Evolutionary conservation across 805 yeast species (phyloP).

Genomic region (Saccharomyces eubayanus): DNA sequence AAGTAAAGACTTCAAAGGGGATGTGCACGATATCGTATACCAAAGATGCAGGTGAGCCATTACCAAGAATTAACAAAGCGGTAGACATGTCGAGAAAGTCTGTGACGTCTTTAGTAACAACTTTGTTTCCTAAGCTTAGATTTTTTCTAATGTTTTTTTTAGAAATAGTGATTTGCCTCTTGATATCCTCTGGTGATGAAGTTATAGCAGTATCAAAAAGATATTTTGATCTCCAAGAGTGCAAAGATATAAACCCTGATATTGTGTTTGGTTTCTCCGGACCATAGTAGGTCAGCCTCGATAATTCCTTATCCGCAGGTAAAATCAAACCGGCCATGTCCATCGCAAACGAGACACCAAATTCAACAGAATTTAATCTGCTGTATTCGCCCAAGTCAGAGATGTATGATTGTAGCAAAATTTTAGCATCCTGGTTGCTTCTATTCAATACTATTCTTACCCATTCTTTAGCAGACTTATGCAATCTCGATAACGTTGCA

Average conservation of each 20-base stretch:
- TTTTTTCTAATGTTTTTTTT: conserved; percentile 16
- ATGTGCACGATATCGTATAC: conserved; percentile 46
- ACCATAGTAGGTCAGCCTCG: conserved; percentile 36
- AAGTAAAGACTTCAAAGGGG: conserved; percentile 63
- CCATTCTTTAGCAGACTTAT: conserved; percentile 61
- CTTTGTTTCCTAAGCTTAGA: conserved; percentile 11
- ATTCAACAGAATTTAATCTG: conserved; percentile 43
- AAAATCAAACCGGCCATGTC: conserved; percentile 74
- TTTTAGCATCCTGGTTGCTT: conserved; percentile 66
- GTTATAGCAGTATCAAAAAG: conserved; percentile 28
- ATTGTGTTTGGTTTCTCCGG: conserved; percentile 44
- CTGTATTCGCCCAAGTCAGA: conserved; percentile 36
- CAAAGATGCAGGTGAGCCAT: conserved; percentile 34
- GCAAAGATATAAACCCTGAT: conserved; percentile 68
- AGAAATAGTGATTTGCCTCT: conserved; percentile 13
- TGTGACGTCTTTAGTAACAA: conserved; percentile 31
- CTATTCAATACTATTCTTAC: conserved; percentile 45
- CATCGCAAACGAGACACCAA: conserved; percentile 84
- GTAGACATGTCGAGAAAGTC: conserved; percentile 40
- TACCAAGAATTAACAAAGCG: conserved; percentile 34
- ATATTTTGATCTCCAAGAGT: conserved; percentile 55
- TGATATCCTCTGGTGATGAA: conserved; percentile 25
- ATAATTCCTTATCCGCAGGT: conserved; percentile 58
- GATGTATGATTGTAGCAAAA: conserved; percentile 70
- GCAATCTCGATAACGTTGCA: conserved; percentile 52